Conservation (phyloP, 768 basidiomycete genomes). For the Inosperma sp. region DNA sequence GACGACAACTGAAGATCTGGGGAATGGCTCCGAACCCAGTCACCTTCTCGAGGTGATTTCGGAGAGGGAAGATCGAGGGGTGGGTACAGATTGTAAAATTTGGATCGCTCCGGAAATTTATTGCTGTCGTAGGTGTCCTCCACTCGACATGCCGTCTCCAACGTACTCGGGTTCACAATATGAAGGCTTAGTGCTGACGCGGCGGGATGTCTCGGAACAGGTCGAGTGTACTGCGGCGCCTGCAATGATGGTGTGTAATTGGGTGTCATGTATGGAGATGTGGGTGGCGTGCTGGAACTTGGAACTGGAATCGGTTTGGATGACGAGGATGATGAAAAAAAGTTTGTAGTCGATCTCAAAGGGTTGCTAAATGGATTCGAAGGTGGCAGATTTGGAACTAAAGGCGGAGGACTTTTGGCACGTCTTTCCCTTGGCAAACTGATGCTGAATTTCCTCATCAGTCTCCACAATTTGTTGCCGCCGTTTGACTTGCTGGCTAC, state of each 20-base stretch:
- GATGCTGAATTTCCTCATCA: slow-evolving; percentile 67
- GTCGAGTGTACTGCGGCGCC: too few relatives aligned
- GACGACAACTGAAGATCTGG: background rate
- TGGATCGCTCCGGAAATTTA: background rate
- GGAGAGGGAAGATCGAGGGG: background rate
- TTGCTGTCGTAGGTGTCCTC: background rate
- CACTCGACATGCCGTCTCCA: background rate
- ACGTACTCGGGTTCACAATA: slow-evolving; percentile 1
- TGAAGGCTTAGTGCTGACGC: background rate
- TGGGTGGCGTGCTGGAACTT: slow-evolving; percentile 24
- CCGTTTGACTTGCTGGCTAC: slow-evolving; percentile 19
- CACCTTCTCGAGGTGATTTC: background rate
- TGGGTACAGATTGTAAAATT: background rate
- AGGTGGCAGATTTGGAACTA: background rate
- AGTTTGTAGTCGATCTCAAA: too few relatives aligned
- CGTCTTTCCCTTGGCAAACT: slow-evolving; percentile 55
- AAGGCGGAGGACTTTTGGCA: background rate
- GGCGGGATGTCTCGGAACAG: slow-evolving; percentile 39
- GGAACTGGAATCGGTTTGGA: too few relatives aligned
- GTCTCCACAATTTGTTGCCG: slow-evolving; percentile 54
- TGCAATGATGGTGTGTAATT: too few relatives aligned
- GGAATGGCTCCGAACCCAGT: slow-evolving; percentile 4
- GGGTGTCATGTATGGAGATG: too few relatives aligned
- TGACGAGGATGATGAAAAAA: too few relatives aligned
- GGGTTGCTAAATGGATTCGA: background rate